Base-by-base conservation (phyloP, 495 filamentous ascomycete genomes). In the Jackrogersella multiformis region DNA sequence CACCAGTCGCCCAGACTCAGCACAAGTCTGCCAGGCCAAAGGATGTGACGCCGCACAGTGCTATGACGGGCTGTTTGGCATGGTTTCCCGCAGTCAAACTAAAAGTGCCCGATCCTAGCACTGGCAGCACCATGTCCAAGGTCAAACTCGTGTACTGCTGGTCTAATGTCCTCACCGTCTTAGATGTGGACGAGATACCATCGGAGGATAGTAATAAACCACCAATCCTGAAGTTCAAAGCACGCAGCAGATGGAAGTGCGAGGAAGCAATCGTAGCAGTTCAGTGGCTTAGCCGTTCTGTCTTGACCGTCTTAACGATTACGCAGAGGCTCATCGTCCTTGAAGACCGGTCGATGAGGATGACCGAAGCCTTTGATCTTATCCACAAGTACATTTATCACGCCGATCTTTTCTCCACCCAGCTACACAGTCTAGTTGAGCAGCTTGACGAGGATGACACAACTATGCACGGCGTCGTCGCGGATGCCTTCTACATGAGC, bases 401-500 rank as follows among this genome's bases (percentile, higher is more conserved):
- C 74, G 82, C 85, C 48, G 93, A 97, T 70, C 76, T 94, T 6
- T 98, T 98, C 75, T 93, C 91, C 0, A 81, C 84, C 5, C 94
- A 97, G 70, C 83, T 99, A 18, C 88, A 91, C 71, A 82, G 82
- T 35, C 81, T 99, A 35, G 92, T 98, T 13, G 94, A 97, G 73
- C 88, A 92, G 61, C 81, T 95, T 45, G 90, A 97, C 62, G 93
- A 96, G 71, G 89, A 94, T 39, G 92, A 97, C 62, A 85, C 85
- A 1, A 90, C 91, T 2, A 93, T 97, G 89, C 95, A 97, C 77
- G 93, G 94, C 1, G 93, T 97, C 16, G 92, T 99, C 42, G 94
- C 94, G 12, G 96, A 99, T 81, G 95, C 96, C 13, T 99, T 97
- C 69, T 91, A 95, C 72, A 97, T 97, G 89, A 97, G 96, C 74